phyloP scores from a whole-genome alignment of 1,284 basidiomycete species.

The Trametes hirsuta region DNA sequence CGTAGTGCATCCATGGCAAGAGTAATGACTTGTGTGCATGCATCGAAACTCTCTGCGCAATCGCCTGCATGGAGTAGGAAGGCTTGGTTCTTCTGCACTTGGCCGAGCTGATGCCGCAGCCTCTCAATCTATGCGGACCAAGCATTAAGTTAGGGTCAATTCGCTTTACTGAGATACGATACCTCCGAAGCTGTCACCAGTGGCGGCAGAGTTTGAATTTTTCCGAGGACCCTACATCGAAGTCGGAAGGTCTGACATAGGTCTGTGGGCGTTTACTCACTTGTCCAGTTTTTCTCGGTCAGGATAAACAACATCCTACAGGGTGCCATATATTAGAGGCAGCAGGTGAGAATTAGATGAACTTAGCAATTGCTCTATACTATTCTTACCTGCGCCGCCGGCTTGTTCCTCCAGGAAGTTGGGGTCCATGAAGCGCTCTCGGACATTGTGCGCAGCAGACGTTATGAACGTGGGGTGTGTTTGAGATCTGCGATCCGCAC shows the following conservation, averaged over 20 bases:
- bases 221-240: conserved; percentile 65
- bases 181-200: conserved; percentile 91
- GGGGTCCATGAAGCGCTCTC: conserved; percentile 44
- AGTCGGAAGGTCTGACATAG: neutral
- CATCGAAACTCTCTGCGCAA: conserved; percentile 94
- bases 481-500: neutral
- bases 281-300: conserved; percentile 50
- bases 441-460: neutral
- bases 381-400: conserved; percentile 57
- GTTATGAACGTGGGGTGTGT: neutral
- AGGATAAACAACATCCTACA: conserved; percentile 57
- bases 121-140: conserved; percentile 73
- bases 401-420: conserved; percentile 64
- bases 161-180: conserved; percentile 16
- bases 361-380: neutral
- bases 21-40: conserved; percentile 77
- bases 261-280: conserved; percentile 32
- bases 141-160: neutral
- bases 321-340: neutral
- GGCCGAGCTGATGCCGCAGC: conserved; percentile 76
- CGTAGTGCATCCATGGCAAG: neutral
- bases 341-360: neutral
- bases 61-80: conserved; percentile 97
- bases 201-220: conserved; percentile 79
- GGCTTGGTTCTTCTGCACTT: conserved; percentile 86